Conservation (phyloP, 106 monocot species). For the Dendrobium catenatum region DNA sequence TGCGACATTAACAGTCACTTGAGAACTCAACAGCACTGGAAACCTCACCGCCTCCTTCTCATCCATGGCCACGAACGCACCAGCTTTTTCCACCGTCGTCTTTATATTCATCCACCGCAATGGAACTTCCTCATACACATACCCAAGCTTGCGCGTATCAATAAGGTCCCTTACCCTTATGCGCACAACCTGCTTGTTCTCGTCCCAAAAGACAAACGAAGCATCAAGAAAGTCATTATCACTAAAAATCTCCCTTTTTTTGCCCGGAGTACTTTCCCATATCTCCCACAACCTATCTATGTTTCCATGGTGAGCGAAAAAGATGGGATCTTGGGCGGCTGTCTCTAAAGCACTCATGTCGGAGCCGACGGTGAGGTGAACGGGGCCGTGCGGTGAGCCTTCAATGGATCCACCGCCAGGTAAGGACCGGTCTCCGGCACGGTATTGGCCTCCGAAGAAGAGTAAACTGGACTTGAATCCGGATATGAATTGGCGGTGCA, state of each 20-base stretch:
- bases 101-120: constrained; percentile 7
- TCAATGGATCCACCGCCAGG: constrained; percentile 9
- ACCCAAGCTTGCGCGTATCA: not conserved
- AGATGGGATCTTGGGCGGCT: constrained; percentile 16
- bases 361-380: not conserved
- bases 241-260: constrained; percentile 1
- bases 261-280: not conserved
- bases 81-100: not conserved
- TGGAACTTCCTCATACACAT: constrained; percentile 4
- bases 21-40: not conserved
- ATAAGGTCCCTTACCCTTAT: constrained; percentile 10
- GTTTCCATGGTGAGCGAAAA: constrained; percentile 17
- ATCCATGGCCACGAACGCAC: not conserved
- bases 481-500: constrained; percentile 6
- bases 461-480: not conserved
- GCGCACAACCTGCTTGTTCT: constrained; percentile 22
- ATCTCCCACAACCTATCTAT: constrained; percentile 14
- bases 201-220: constrained; percentile 32
- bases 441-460: constrained; percentile 1
- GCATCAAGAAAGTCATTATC: constrained; percentile 14
- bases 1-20: not conserved
- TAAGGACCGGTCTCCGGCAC: not conserved
- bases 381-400: not conserved
- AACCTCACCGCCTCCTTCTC: not conserved
- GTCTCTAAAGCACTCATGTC: not conserved